phyloP scores from a whole-genome alignment of 768 basidiomycete species.

The Collybia mongolica region DNA sequence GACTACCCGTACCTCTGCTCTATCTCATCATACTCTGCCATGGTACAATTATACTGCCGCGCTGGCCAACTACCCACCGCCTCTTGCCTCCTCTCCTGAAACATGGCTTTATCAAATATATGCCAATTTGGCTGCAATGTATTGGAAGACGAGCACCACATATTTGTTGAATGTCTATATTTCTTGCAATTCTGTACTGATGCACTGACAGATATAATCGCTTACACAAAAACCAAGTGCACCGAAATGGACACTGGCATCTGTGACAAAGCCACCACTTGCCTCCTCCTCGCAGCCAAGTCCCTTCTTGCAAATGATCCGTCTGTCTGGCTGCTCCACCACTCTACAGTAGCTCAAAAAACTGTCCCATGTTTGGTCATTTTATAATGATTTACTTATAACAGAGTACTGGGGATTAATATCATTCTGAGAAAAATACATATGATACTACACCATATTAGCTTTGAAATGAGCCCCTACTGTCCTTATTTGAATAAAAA shows the following conservation, averaged over 20 bases:
- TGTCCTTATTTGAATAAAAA: too few species aligned
- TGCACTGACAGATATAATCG: background rate
- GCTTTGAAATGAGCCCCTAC: too few species aligned
- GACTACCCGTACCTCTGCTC: conserved; percentile 14
- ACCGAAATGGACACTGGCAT: background rate
- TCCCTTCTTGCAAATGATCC: conserved; percentile 4
- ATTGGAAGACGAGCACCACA: conserved; percentile 2
- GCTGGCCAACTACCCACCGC: conserved; percentile 20
- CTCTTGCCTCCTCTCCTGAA: background rate
- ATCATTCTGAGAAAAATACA: too few species aligned
- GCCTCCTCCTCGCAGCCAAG: conserved; percentile 2
- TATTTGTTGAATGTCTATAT: conserved; percentile 6
- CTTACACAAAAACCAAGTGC: background rate
- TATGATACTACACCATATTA: too few species aligned
- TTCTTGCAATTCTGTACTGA: background rate
- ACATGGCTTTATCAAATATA: background rate
- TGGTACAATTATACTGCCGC: conserved; percentile 17
- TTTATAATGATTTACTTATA: too few species aligned
- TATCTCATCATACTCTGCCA: conserved; percentile 16
- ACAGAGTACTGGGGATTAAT: too few species aligned
- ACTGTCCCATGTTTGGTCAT: too few species aligned
- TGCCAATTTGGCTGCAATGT: conserved; percentile 4
- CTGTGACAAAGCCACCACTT: background rate
- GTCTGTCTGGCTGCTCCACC: conserved; percentile 1
- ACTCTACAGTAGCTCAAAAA: too few species aligned